A percentile compares a stretch with the other conserved stretches of the same genome.
These are phyloP conservation scores for Lizanozyma gosingica DNA, from an alignment of 1,139 yeast species.

Conservation along the genomic window DNA sequence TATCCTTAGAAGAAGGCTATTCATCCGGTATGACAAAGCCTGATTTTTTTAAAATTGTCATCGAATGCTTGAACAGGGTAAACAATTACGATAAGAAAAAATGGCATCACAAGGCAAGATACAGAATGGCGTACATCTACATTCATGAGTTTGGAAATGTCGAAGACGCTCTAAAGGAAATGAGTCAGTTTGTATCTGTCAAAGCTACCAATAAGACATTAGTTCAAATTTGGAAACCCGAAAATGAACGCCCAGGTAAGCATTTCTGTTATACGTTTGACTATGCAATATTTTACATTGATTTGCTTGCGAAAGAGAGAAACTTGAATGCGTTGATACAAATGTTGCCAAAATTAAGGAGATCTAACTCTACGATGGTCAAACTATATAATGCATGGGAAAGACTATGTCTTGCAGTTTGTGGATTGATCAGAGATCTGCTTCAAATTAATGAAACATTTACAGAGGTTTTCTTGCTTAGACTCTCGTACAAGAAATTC, in stretches of 20 bases:
- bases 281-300: conserved; percentile 58
- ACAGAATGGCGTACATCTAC: conserved; percentile 57
- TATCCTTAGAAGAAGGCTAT: not conserved
- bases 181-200: conserved; percentile 54
- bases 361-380: conserved; percentile 69
- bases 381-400: conserved; percentile 62
- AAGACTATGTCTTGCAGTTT: conserved; percentile 35
- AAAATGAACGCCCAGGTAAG: conserved; percentile 83
- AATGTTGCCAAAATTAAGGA: conserved; percentile 62
- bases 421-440: conserved; percentile 40
- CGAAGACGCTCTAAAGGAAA: conserved; percentile 51
- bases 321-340: conserved; percentile 54
- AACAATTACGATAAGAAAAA: conserved; percentile 63
- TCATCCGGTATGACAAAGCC: conserved; percentile 21
- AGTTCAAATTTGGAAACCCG: conserved; percentile 90
- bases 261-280: conserved; percentile 74
- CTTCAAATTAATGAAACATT: conserved; percentile 37
- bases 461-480: conserved; percentile 45
- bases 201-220: conserved; percentile 65
- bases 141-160: conserved; percentile 46
- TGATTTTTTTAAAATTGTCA: conserved; percentile 16
- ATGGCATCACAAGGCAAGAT: conserved; percentile 88
- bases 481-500: conserved; percentile 40
- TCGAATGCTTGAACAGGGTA: conserved; percentile 26
- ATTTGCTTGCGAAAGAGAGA: conserved; percentile 41